Evolutionary conservation across 2,329 filamentous ascomycete species (phyloP).

Genomic region (Cryphonectria japonica): DNA sequence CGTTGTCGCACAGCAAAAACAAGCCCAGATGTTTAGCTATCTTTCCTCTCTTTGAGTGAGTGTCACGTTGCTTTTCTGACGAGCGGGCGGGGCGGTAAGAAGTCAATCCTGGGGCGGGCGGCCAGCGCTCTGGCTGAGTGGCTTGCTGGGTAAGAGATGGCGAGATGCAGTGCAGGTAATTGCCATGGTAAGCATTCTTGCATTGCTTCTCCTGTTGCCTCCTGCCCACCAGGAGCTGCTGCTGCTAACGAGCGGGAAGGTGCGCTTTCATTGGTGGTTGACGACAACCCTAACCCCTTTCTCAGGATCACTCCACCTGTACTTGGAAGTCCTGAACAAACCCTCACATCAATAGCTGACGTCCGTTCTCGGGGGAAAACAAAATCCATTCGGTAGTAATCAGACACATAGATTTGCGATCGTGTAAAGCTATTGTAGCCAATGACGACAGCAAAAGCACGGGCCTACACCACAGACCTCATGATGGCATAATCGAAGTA

Average conservation of each 20-base stretch:
- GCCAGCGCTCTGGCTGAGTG: neutral
- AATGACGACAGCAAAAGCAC: neutral
- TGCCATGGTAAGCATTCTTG: neutral
- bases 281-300: neutral
- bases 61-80: constrained; percentile 3
- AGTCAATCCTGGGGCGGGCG: neutral
- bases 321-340: neutral
- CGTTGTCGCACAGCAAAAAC: neutral
- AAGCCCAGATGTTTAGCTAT: neutral
- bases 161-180: neutral
- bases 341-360: neutral
- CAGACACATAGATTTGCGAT: neutral
- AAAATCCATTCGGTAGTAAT: too few relatives aligned
- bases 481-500: neutral
- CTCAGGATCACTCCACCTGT: too few relatives aligned
- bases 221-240: too few relatives aligned
- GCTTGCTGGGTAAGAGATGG: neutral
- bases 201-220: neutral
- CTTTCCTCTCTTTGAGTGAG: neutral
- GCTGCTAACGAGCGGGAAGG: neutral
- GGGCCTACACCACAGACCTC: neutral
- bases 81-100: neutral
- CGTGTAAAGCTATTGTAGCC: neutral
- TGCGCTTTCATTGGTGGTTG: neutral
- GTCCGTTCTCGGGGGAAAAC: neutral